Evolutionary conservation across 768 basidiomycete genomes (phyloP).

Genomic region (Coprinopsis cinerea): DNA sequence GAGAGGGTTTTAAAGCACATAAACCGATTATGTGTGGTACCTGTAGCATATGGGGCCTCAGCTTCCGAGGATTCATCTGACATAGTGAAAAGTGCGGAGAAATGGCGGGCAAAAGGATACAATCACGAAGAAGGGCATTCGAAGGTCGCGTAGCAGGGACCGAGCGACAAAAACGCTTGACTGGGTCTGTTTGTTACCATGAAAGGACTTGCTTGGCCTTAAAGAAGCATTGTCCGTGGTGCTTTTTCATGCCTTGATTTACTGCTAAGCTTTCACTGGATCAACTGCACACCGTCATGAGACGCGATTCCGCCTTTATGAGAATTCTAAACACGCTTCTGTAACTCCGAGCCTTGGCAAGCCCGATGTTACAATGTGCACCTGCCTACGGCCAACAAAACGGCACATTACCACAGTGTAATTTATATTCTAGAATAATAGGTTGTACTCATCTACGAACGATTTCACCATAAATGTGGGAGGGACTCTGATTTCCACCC

Average conservation of each 20-base stretch:
- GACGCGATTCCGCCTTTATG: not conserved
- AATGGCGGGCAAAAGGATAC: constrained; percentile 18
- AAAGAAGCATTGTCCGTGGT: not conserved
- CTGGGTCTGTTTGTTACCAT: too few relatives aligned
- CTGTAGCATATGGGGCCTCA: constrained; percentile 4
- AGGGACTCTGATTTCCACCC: constrained; percentile 53
- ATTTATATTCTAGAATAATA: too few relatives aligned
- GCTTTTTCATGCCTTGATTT: not conserved
- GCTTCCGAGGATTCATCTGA: not conserved
- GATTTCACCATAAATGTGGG: constrained; percentile 57
- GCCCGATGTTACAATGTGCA: not conserved
- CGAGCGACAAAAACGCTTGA: not conserved
- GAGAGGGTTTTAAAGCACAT: too few relatives aligned
- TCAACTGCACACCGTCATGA: not conserved
- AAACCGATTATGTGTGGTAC: too few relatives aligned
- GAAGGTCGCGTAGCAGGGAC: not conserved
- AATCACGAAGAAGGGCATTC: constrained; percentile 1
- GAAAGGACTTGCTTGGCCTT: not conserved
- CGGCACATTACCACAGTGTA: not conserved
- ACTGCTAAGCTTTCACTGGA: not conserved
- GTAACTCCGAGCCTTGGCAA: constrained; percentile 3
- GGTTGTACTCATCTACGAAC: not conserved
- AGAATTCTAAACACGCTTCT: not conserved
- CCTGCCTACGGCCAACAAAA: too few relatives aligned
- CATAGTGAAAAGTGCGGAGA: constrained; percentile 16